These are phyloP conservation scores for Casuarina equisetifolia DNA, from an alignment of 306 rosid species.

Conservation along the genomic window DNA sequence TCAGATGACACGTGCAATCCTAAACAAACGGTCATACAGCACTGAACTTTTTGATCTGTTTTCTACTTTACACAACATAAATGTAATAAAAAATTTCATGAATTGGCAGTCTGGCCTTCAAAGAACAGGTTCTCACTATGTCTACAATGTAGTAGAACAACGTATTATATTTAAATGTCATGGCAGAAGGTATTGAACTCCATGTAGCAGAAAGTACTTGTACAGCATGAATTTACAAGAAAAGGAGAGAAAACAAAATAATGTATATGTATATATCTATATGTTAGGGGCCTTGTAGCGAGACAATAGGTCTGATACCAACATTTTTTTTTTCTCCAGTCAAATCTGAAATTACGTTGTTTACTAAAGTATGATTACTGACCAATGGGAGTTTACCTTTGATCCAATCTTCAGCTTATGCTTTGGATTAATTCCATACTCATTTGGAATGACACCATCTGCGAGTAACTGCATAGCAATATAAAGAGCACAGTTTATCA, in stretches of 20 bases:
- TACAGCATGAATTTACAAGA: not conserved
- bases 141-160: not conserved
- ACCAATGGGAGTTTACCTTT: slow-evolving; percentile 50
- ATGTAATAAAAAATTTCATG: too few relatives aligned
- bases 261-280: too few relatives aligned
- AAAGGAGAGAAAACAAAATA: too few relatives aligned
- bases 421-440: slow-evolving; percentile 90
- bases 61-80: not conserved
- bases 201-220: not conserved
- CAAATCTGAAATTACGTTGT: too few relatives aligned
- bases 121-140: not conserved
- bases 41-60: not conserved
- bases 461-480: slow-evolving; percentile 71
- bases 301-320: too few relatives aligned
- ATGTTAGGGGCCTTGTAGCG: too few relatives aligned
- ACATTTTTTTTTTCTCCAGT: too few relatives aligned
- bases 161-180: not conserved
- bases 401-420: slow-evolving; percentile 96
- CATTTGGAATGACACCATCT: slow-evolving; percentile 97
- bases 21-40: not conserved
- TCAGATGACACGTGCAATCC: not conserved
- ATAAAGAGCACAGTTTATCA: slow-evolving; percentile 21
- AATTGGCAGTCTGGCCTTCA: not conserved
- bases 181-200: slow-evolving; percentile 3
- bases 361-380: not conserved